Evolutionary conservation across 306 rosid species (phyloP).

Genomic region (Pyrus communis): DNA sequence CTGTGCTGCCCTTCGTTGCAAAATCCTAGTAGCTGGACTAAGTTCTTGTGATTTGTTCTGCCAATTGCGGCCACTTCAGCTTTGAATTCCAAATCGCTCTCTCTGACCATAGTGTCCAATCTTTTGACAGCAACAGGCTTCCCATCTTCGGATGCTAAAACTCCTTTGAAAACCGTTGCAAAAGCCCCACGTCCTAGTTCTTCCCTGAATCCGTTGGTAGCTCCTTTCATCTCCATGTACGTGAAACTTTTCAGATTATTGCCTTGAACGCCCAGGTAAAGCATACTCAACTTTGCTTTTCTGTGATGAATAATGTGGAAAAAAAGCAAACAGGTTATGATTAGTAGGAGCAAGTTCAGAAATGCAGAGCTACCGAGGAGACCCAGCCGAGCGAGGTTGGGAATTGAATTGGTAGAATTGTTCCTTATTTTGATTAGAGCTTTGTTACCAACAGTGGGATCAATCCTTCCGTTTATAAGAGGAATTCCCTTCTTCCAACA

Average conservation of each 20-base stretch:
- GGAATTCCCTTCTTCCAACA: conserved; percentile 27
- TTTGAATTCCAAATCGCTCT: too few relatives aligned
- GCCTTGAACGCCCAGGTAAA: neutral
- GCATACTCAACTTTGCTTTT: neutral
- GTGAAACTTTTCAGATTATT: neutral
- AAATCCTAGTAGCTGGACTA: too few relatives aligned
- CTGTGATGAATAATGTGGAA: neutral
- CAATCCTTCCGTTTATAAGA: conserved; percentile 6
- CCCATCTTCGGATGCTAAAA: neutral
- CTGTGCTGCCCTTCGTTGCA: too few relatives aligned
- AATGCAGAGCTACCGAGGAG: neutral
- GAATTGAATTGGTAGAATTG: neutral
- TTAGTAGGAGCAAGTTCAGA: neutral
- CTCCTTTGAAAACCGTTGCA: neutral
- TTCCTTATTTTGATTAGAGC: conserved; percentile 14
- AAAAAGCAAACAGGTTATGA: neutral
- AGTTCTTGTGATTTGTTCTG: too few relatives aligned
- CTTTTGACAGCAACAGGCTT: neutral
- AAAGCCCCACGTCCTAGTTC: neutral
- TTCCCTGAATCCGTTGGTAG: neutral
- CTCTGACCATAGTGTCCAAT: neutral
- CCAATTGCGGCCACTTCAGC: too few relatives aligned
- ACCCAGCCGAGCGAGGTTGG: too few relatives aligned
- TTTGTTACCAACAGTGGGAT: neutral
- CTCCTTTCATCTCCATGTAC: neutral